Percentiles rank a stretch among this genome's conserved stretches.
phyloP scores from a whole-genome alignment of 495 filamentous ascomycete genomes.

The Neurospora sp. region DNA sequence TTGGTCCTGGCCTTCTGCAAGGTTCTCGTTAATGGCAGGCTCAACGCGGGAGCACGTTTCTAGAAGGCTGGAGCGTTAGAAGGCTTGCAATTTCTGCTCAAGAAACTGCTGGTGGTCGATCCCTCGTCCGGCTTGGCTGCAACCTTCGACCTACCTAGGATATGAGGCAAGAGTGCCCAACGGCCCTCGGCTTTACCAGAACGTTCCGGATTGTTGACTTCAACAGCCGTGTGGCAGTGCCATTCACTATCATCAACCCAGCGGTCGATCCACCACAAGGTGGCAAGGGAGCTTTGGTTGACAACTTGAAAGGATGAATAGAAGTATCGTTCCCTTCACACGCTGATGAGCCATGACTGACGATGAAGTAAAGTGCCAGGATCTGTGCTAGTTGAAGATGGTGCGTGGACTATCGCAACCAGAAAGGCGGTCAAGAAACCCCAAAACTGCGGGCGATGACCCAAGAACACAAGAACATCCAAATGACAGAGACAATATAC shows the following conservation, averaged over 20 bases:
- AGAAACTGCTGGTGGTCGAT: neutral
- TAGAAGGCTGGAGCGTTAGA: neutral
- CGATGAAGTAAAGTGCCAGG: neutral
- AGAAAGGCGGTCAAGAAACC: neutral
- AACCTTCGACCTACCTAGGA: neutral
- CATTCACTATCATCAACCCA: neutral
- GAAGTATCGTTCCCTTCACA: neutral
- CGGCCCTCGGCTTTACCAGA: neutral
- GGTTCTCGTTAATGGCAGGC: neutral
- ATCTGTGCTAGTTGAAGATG: neutral
- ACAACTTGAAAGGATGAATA: neutral
- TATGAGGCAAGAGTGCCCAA: neutral
- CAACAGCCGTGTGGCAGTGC: neutral
- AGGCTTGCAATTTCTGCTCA: neutral
- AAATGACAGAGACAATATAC: neutral
- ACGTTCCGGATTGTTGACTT: neutral
- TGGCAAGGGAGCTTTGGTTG: neutral
- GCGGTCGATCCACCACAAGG: neutral
- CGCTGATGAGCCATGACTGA: neutral
- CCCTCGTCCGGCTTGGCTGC: neutral
- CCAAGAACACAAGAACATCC: neutral
- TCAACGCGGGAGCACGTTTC: neutral
- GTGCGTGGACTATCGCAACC: neutral
- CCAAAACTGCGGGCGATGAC: neutral
- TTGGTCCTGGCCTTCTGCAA: neutral